These are phyloP conservation scores for Fomitopsis pinicola DNA, from an alignment of 1,284 basidiomycete species.

Conservation along the genomic window DNA sequence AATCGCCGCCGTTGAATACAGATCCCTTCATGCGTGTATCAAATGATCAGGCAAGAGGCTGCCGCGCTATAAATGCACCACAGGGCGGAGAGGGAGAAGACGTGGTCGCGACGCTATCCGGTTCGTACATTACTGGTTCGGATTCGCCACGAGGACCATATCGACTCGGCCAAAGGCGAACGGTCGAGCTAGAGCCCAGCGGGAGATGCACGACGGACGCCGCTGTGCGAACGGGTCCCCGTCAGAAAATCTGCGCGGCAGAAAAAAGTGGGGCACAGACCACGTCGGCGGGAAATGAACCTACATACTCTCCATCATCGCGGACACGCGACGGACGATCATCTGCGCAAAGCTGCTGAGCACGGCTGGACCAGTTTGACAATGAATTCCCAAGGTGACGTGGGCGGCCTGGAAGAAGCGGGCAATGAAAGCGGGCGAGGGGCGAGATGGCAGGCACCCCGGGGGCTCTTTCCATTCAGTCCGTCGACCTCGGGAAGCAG, in stretches of 20 bases:
- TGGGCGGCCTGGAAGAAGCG: neutral
- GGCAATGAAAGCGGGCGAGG: neutral
- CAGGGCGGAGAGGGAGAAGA: neutral
- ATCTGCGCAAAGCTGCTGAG: neutral
- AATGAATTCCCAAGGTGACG: neutral
- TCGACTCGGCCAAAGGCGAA: neutral
- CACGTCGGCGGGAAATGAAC: neutral
- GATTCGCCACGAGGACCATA: neutral
- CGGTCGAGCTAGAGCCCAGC: neutral
- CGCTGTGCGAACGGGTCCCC: neutral
- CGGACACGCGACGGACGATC: neutral
- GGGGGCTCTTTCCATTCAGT: neutral
- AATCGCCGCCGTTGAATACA: conserved; percentile 1
- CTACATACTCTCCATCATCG: neutral
- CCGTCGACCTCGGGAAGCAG: neutral
- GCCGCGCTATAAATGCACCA: neutral
- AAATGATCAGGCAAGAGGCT: neutral
- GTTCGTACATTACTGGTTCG: neutral
- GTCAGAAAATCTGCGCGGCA: neutral
- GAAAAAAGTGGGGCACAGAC: neutral
- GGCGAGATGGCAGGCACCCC: neutral
- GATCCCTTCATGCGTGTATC: neutral
- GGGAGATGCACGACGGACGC: neutral
- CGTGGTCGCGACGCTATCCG: neutral
- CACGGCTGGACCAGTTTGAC: neutral